Base-by-base conservation (phyloP, 352 stramenopile species). In the Phytophthora cactorum region DNA sequence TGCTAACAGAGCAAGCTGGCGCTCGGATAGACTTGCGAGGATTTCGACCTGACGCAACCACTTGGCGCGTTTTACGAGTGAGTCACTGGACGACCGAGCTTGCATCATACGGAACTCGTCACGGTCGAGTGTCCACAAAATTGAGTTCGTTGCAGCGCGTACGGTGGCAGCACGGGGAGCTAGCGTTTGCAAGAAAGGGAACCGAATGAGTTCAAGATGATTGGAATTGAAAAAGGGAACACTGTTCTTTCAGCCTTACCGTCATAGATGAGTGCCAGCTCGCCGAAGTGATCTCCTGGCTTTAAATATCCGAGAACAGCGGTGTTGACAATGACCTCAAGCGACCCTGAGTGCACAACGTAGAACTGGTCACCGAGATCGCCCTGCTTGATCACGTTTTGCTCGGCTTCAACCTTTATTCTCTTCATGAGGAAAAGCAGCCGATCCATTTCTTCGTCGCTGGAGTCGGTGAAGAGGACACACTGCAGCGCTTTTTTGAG, bases 311-410 rank as follows among this genome's bases (percentile, higher is more conserved):
- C 84, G 4, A 93, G 81, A 14, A 84, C 70, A 14, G 71, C 60
- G 4, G 56, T 63, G 63, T 93, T 93, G 51, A 93, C 84, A n/a
- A 88, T 81, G 14, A 90, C 83, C 44, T 93, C 84, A 4, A 90
- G 79, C 8, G 71, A 85, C 5, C 84, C 84, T 4, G 55, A 61
- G 52, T 93, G 81, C 32, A 93, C 68, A 38, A 93, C 83, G 77
- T 98, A 99, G 55, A 99, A 98, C 64, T 95, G 81, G 72, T 98
- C 90, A 45, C 95, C 96, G 0, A 89, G 75, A 60, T 97, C 92
- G 10, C 94, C 92, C 67, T 98, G 93, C 52, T 87, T 93, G 63
- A 98, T 98, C 46, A 98, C 96, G 4, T 87, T 79, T 25, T 98
- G 84, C 32, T 90, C 91, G 0, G 72, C 62, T 2, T 79, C 67